These are phyloP conservation scores for Pouteria glomerata DNA, from an alignment of 148 eudicot genomes.

Conservation along the genomic window DNA sequence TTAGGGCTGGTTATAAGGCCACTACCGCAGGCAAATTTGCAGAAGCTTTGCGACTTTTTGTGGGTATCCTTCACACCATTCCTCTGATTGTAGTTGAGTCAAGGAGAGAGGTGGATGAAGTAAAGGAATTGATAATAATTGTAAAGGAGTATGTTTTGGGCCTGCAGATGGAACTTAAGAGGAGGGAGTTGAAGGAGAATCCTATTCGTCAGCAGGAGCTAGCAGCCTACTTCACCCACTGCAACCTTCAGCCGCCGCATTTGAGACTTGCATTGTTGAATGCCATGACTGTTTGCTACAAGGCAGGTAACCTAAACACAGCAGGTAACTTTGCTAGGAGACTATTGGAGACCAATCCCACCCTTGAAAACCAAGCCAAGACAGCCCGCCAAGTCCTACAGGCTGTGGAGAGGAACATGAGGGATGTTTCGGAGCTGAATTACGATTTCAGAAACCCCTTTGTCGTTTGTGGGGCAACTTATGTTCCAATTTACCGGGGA, in stretches of 20 bases:
- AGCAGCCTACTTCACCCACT: constrained; percentile 93
- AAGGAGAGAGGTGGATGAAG: constrained; percentile 88
- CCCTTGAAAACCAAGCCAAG: constrained; percentile 61
- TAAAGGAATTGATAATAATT: constrained; percentile 71
- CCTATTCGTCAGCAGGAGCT: constrained; percentile 87
- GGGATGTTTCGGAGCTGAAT: constrained; percentile 58
- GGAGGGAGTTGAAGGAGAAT: constrained; percentile 69
- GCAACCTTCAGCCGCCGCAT: constrained; percentile 82
- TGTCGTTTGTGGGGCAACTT: constrained; percentile 85
- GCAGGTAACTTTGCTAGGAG: constrained; percentile 83
- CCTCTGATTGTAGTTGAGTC: constrained; percentile 88
- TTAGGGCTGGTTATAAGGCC: constrained; percentile 66
- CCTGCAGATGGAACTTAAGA: constrained; percentile 74
- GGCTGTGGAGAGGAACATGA: constrained; percentile 82
- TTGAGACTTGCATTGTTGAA: constrained; percentile 67
- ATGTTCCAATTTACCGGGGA: constrained; percentile 82
- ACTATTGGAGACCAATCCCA: constrained; percentile 75
- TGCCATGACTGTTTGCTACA: constrained; percentile 74
- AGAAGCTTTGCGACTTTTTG: constrained; percentile 67
- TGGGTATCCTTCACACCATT: constrained; percentile 67
- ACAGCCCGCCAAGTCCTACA: constrained; percentile 67
- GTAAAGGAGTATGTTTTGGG: constrained; percentile 84
- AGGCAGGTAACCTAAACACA: constrained; percentile 54
- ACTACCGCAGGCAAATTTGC: constrained; percentile 76
- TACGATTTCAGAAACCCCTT: constrained; percentile 95